These are phyloP conservation scores for Microthlaspi erraticum DNA, from an alignment of 345 rosid species.

Conservation along the genomic window DNA sequence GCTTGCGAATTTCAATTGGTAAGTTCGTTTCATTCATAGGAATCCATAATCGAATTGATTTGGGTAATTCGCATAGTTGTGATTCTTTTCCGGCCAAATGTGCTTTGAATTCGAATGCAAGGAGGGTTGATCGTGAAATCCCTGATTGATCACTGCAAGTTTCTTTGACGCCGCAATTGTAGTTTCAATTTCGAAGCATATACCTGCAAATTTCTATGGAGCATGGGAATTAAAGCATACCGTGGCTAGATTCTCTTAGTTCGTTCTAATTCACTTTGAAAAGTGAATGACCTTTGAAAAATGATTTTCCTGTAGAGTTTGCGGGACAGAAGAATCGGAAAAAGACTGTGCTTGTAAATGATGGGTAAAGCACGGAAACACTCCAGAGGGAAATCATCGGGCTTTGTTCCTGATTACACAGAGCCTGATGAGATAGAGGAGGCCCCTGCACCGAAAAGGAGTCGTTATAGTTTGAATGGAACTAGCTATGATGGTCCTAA, in stretches of 20 bases:
- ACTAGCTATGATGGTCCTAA: slow-evolving; percentile 53
- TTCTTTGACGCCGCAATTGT: not conserved
- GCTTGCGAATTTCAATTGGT: not conserved
- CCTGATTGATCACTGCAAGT: slow-evolving; percentile 6
- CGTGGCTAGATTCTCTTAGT: not conserved
- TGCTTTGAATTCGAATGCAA: slow-evolving; percentile 1
- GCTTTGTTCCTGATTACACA: slow-evolving; percentile 63
- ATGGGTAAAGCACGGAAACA: slow-evolving; percentile 79
- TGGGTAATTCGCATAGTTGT: slow-evolving; percentile 7
- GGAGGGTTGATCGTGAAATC: not conserved
- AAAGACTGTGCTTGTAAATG: slow-evolving; percentile 45
- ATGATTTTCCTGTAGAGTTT: slow-evolving; percentile 68
- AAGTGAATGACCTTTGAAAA: slow-evolving; percentile 1
- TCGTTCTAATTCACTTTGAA: not conserved
- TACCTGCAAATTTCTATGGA: slow-evolving; percentile 16
- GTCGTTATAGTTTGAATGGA: slow-evolving; percentile 59
- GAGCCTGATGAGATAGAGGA: slow-evolving; percentile 74
- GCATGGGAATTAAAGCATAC: not conserved
- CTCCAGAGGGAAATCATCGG: slow-evolving; percentile 67
- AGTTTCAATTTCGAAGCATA: not conserved
- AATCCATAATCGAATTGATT: slow-evolving; percentile 21
- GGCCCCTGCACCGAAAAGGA: slow-evolving; percentile 60
- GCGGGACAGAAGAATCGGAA: slow-evolving; percentile 50
- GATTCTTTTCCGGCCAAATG: slow-evolving; percentile 16
- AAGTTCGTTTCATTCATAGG: slow-evolving; percentile 19